Conservation (phyloP, 345 rosid genomes). For the Alliaria petiolata region DNA sequence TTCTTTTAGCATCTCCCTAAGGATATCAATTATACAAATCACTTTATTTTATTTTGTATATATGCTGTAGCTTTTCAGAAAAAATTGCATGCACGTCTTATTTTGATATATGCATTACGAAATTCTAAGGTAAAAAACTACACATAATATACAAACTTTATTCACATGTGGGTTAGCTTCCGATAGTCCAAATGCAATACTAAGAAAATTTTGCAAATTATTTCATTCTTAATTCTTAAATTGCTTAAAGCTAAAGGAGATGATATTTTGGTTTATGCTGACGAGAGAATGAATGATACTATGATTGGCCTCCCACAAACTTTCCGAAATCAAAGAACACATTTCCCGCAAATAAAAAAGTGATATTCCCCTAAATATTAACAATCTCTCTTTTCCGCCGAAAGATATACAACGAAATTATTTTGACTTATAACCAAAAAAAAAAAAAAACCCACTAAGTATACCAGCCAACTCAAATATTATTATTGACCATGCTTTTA, state of each 20-base stretch:
- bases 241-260: not conserved
- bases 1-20: not conserved
- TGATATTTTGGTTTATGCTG: not conserved
- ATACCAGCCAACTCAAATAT: not conserved
- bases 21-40: not conserved
- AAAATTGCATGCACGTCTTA: not conserved
- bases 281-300: not conserved
- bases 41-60: not conserved
- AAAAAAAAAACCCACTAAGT: slow-evolving; percentile 2
- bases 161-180: not conserved
- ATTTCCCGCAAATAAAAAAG: not conserved
- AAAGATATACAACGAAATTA: slow-evolving; percentile 16
- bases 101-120: not conserved
- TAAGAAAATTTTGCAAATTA: not conserved
- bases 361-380: not conserved
- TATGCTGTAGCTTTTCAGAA: not conserved
- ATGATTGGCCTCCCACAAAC: slow-evolving; percentile 4
- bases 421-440: slow-evolving; percentile 21
- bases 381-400: slow-evolving; percentile 8
- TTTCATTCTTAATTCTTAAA: not conserved
- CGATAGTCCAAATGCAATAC: not conserved
- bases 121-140: not conserved
- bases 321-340: slow-evolving; percentile 17
- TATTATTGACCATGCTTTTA: slow-evolving; percentile 1
- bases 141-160: not conserved